A percentile compares a stretch with the other conserved stretches of the same genome.
These are phyloP conservation scores for Tulasnella calospora DNA, from an alignment of 768 basidiomycete genomes.

Conservation along the genomic window DNA sequence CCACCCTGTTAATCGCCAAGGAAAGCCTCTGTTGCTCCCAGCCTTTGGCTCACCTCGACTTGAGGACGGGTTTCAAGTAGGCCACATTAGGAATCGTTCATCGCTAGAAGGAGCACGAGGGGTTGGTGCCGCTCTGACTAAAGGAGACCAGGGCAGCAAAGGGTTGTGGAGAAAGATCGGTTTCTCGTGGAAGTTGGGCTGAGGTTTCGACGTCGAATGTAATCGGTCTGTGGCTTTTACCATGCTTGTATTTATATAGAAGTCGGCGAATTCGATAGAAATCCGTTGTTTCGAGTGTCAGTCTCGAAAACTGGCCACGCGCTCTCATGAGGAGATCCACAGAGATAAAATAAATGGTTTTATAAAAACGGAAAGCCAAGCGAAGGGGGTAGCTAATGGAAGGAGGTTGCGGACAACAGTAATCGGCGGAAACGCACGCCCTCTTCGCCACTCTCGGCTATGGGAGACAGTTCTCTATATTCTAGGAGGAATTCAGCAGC, in stretches of 20 bases:
- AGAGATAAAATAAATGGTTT: background rate
- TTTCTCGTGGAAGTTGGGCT: background rate
- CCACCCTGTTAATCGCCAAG: background rate
- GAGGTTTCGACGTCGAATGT: background rate
- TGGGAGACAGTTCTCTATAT: background rate
- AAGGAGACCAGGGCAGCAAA: background rate
- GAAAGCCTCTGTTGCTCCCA: background rate
- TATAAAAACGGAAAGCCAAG: background rate
- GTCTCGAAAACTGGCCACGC: too few relatives aligned
- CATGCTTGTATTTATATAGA: background rate
- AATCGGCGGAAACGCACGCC: background rate
- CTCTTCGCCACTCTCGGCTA: background rate
- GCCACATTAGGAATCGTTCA: too few relatives aligned
- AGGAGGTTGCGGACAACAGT: background rate
- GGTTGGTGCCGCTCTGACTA: background rate
- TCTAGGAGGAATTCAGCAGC: background rate
- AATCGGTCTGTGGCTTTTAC: background rate
- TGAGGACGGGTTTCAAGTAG: too few relatives aligned
- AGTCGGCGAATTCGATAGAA: background rate
- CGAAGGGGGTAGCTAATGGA: too few relatives aligned
- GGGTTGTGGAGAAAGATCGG: background rate
- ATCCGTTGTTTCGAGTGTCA: too few relatives aligned
- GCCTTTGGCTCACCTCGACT: background rate
- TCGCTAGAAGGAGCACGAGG: background rate
- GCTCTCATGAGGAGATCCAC: too few relatives aligned